Percentiles rank a stretch among this genome's conserved stretches.
Conservation (phyloP, 768 basidiomycete genomes). For the Lentinula aciculospora region DNA sequence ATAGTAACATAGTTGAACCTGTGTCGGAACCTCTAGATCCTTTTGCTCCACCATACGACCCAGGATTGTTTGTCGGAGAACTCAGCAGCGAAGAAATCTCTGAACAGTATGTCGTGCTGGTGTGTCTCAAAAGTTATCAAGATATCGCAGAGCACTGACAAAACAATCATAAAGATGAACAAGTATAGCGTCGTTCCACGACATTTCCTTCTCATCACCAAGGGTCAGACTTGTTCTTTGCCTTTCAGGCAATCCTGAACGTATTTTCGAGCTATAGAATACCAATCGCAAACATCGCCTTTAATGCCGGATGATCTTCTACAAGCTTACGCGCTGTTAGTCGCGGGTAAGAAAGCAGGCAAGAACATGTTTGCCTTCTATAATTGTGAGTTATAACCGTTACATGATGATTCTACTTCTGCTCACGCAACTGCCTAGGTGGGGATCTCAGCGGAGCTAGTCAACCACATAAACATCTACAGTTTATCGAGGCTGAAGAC, state of each 20-base stretch:
- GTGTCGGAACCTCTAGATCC: slow-evolving; percentile 45
- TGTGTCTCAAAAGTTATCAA: slow-evolving; percentile 26
- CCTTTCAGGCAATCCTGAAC: neutral
- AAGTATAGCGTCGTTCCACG: slow-evolving; percentile 80
- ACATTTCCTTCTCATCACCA: slow-evolving; percentile 86
- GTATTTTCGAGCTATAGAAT: slow-evolving; percentile 41
- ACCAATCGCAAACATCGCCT: slow-evolving; percentile 72
- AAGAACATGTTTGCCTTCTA: slow-evolving; percentile 78
- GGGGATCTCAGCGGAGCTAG: slow-evolving; percentile 81
- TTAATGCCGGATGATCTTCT: slow-evolving; percentile 75
- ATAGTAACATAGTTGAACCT: slow-evolving; percentile 10
- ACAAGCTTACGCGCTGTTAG: slow-evolving; percentile 67
- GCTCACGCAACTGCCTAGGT: slow-evolving; percentile 34
- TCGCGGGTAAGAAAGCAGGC: slow-evolving; percentile 58
- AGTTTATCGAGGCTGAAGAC: slow-evolving; percentile 64
- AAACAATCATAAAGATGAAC: slow-evolving; percentile 53
- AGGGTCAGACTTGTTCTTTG: slow-evolving; percentile 43
- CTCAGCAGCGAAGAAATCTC: slow-evolving; percentile 55
- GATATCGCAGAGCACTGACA: neutral
- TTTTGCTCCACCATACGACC: slow-evolving; percentile 83
- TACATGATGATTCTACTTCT: neutral
- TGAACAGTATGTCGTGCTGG: slow-evolving; percentile 64
- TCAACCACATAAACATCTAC: slow-evolving; percentile 89
- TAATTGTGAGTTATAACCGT: slow-evolving; percentile 56
- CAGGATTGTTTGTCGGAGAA: slow-evolving; percentile 71